These are phyloP conservation scores for Hura crepitans DNA, from an alignment of 441 rosid species.

Conservation along the genomic window DNA sequence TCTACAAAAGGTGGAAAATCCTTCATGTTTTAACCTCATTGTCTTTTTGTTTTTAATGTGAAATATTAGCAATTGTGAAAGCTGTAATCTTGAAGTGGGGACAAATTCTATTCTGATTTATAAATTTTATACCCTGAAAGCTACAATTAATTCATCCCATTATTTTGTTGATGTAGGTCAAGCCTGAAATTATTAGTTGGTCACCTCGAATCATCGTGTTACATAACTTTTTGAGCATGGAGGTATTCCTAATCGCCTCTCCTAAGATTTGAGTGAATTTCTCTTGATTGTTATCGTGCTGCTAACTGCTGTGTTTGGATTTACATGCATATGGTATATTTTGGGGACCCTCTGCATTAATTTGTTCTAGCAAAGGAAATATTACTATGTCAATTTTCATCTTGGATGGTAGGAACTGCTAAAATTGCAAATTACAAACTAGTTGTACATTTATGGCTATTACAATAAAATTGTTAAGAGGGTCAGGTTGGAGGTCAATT, in stretches of 20 bases:
- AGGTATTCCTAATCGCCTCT: conserved; percentile 46
- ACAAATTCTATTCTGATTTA: not conserved
- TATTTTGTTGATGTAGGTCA: conserved; percentile 57
- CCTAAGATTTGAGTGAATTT: conserved; percentile 2
- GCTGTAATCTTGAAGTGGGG: not conserved
- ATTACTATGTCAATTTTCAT: not conserved
- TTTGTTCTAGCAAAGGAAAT: not conserved
- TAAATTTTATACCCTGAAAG: not conserved
- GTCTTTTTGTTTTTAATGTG: not conserved
- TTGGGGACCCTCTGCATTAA: not conserved
- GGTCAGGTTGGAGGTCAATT: not conserved
- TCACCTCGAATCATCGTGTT: conserved; percentile 80
- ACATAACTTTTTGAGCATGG: conserved; percentile 77
- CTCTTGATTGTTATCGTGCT: conserved; percentile 14
- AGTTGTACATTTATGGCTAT: too few relatives aligned
- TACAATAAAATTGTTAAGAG: not conserved
- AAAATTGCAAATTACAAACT: not conserved
- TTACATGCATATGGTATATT: not conserved
- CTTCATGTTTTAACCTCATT: not conserved
- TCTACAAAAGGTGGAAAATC: not conserved
- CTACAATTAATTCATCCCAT: conserved; percentile 20
- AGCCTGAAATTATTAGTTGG: conserved; percentile 92
- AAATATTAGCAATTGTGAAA: not conserved
- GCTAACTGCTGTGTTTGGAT: not conserved
- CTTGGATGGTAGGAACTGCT: not conserved